These are phyloP conservation scores for Panicum virgatum DNA, from an alignment of 202 grass and related monocot genomes.

Conservation along the genomic window DNA sequence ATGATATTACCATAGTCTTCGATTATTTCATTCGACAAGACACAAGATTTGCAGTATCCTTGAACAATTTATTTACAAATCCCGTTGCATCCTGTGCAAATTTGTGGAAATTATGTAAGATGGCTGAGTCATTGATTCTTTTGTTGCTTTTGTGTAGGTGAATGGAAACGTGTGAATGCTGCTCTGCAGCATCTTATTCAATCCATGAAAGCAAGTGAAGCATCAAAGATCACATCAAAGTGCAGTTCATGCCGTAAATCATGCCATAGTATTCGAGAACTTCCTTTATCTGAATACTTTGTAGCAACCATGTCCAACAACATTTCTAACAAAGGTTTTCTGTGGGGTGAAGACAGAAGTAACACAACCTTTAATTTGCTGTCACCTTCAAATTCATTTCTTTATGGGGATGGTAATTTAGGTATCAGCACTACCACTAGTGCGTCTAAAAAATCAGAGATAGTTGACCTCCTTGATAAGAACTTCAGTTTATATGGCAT, in stretches of 20 bases:
- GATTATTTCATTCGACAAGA: slow-evolving; percentile 29
- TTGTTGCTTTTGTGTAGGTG: slow-evolving; percentile 57
- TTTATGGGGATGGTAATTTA: slow-evolving; percentile 43
- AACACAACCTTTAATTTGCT: slow-evolving; percentile 50
- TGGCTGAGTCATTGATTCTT: slow-evolving; percentile 32
- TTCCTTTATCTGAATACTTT: slow-evolving; percentile 69
- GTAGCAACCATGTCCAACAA: slow-evolving; percentile 41
- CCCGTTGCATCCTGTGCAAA: slow-evolving; percentile 24
- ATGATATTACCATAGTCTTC: slow-evolving; percentile 21
- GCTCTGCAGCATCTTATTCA: slow-evolving; percentile 75
- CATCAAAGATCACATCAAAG: slow-evolving; percentile 12
- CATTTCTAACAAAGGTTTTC: slow-evolving; percentile 60
- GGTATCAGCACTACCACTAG: slow-evolving; percentile 37
- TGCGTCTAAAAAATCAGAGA: slow-evolving; percentile 49
- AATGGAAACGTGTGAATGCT: slow-evolving; percentile 74
- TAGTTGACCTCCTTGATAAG: slow-evolving; percentile 63
- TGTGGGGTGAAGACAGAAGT: slow-evolving; percentile 69
- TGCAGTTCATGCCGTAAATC: slow-evolving; percentile 51
- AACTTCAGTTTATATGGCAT: slow-evolving; percentile 47
- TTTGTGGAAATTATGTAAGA: slow-evolving; percentile 25
- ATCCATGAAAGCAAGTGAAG: slow-evolving; percentile 55
- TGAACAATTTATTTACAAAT: slow-evolving; percentile 15
- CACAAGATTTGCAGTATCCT: slow-evolving; percentile 1
- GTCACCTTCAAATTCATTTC: slow-evolving; percentile 52
- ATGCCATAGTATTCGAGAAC: slow-evolving; percentile 50